Percentiles rank a stretch among this genome's conserved stretches.
phyloP scores from a whole-genome alignment of 495 filamentous ascomycete species.

The Penicillium chermesinum region DNA sequence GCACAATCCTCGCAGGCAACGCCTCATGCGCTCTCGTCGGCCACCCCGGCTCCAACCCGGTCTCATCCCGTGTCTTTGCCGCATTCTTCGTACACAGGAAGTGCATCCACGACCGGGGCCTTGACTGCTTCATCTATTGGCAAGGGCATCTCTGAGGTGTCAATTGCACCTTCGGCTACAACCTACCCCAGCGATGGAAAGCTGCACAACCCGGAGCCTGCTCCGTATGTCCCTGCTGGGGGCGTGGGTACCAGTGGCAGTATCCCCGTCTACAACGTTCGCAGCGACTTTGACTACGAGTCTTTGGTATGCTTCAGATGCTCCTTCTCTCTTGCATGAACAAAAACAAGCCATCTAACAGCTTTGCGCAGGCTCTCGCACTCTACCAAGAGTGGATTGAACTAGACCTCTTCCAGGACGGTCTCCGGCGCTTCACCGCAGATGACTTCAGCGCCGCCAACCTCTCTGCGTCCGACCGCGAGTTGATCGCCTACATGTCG shows the following conservation, averaged over 20 bases:
- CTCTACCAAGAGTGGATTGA: slow-evolving; percentile 87
- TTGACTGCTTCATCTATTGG: slow-evolving; percentile 46
- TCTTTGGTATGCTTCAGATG: slow-evolving; percentile 46
- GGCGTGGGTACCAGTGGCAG: slow-evolving; percentile 77
- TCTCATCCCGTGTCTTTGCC: slow-evolving; percentile 20
- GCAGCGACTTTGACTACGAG: slow-evolving; percentile 72
- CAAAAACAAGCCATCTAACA: slow-evolving; percentile 23
- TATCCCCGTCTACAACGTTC: slow-evolving; percentile 62
- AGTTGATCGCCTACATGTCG: slow-evolving; percentile 78
- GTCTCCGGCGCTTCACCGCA: slow-evolving; percentile 62
- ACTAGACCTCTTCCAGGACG: slow-evolving; percentile 80
- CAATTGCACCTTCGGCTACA: slow-evolving; percentile 44
- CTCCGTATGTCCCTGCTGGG: slow-evolving; percentile 68
- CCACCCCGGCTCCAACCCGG: slow-evolving; percentile 15
- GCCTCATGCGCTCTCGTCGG: background rate
- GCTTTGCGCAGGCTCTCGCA: slow-evolving; percentile 44
- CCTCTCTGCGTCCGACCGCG: slow-evolving; percentile 61
- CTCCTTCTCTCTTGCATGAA: background rate
- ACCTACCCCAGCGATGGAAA: slow-evolving; percentile 67
- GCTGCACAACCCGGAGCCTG: slow-evolving; percentile 59
- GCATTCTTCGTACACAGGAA: slow-evolving; percentile 56
- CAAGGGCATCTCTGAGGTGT: slow-evolving; percentile 43
- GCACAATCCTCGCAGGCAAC: background rate
- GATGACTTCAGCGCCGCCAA: slow-evolving; percentile 67
- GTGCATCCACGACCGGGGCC: slow-evolving; percentile 54